These are phyloP conservation scores for Colletotrichum chrysophilum DNA, from an alignment of 2,329 filamentous ascomycete genomes.

Conservation along the genomic window DNA sequence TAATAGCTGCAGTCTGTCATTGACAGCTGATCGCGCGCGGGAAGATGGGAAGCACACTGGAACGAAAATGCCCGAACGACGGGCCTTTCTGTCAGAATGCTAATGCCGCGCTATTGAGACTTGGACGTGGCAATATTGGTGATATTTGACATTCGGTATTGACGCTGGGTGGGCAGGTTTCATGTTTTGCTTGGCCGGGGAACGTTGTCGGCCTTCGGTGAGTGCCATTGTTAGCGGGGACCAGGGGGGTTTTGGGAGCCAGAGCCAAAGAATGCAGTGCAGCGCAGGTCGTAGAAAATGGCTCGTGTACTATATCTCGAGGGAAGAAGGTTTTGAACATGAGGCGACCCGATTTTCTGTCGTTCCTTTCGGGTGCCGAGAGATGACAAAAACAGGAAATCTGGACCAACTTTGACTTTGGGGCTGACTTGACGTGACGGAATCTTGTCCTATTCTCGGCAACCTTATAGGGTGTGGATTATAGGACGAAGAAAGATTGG, in stretches of 20 bases:
- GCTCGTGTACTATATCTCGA: not conserved
- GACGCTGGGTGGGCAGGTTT: conserved; percentile 1
- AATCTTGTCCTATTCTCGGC: not conserved
- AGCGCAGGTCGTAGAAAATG: not conserved
- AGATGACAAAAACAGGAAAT: not conserved
- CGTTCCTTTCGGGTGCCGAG: not conserved
- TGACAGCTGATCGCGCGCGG: not conserved
- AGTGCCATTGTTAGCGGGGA: not conserved
- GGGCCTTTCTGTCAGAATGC: not conserved
- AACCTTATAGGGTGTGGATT: not conserved
- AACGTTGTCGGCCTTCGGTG: not conserved
- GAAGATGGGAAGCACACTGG: not conserved
- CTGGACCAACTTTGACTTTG: not conserved
- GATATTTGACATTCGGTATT: conserved; percentile 1
- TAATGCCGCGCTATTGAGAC: not conserved
- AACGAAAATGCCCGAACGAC: not conserved
- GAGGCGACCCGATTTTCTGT: not conserved
- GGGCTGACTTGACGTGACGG: not conserved
- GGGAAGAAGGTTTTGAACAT: not conserved
- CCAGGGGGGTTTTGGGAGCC: not conserved
- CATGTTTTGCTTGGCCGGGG: not conserved
- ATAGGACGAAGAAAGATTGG: not conserved
- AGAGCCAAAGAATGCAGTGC: not conserved
- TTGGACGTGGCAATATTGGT: not conserved
- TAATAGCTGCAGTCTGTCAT: not conserved